Evolutionary conservation across 768 basidiomycete species (phyloP).

Genomic region (Tubosaeta sp.): DNA sequence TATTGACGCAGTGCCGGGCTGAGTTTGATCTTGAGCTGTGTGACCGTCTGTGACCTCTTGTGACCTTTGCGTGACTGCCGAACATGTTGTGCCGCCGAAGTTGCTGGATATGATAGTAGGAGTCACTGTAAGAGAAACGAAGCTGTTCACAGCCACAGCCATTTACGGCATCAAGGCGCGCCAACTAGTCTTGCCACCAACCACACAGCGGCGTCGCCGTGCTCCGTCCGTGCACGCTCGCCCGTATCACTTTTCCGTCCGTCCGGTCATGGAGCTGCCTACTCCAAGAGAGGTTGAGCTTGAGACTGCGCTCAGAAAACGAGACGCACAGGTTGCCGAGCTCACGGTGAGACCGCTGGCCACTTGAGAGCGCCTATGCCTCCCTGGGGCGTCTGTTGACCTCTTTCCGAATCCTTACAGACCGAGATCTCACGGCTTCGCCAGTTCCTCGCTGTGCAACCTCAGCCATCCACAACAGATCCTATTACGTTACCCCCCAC

Average conservation of each 20-base stretch:
- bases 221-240: constrained; percentile 10
- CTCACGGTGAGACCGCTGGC: constrained; percentile 54
- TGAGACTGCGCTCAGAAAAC: constrained; percentile 69
- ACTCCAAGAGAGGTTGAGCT: constrained; percentile 76
- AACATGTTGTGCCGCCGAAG: too few relatives aligned
- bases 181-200: constrained; percentile 25
- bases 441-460: constrained; percentile 58
- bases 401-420: constrained; percentile 34
- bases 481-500: constrained; percentile 68
- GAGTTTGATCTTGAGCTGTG: too few relatives aligned
- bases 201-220: constrained; percentile 24
- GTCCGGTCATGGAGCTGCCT: constrained; percentile 59
- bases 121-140: neutral
- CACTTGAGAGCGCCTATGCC: constrained; percentile 19
- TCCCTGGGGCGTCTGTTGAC: constrained; percentile 18
- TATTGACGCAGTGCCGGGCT: too few relatives aligned
- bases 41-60: too few relatives aligned
- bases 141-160: constrained; percentile 26
- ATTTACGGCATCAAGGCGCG: constrained; percentile 30
- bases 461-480: constrained; percentile 54
- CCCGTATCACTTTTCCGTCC: constrained; percentile 9
- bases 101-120: too few relatives aligned
- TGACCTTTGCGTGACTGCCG: too few relatives aligned
- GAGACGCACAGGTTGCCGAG: constrained; percentile 67
- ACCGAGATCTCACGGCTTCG: constrained; percentile 71